Conservation (phyloP, 495 filamentous ascomycete genomes). For the Penicillium odoratum region DNA sequence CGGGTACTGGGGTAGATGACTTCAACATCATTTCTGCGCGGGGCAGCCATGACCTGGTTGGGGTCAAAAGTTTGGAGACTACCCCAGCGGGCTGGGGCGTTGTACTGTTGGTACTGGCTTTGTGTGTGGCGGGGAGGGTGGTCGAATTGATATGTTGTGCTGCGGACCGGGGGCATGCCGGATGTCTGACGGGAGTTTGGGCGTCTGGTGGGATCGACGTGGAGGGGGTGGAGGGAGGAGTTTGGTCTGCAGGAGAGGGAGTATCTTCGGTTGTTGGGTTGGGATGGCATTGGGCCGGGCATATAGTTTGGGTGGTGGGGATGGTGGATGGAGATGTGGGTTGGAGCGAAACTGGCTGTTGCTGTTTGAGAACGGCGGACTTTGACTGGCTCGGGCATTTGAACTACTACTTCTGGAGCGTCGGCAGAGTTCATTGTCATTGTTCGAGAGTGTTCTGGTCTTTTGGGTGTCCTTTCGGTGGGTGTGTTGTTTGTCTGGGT, state of each 20-base stretch:
- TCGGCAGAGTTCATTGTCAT: conserved; percentile 43
- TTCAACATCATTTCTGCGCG: conserved; percentile 36
- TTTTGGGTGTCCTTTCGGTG: background rate
- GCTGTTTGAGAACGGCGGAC: conserved; percentile 35
- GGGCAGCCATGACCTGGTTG: conserved; percentile 19
- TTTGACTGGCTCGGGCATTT: conserved; percentile 23
- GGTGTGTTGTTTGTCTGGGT: background rate
- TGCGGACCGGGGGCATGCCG: conserved; percentile 14
- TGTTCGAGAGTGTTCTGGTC: conserved; percentile 24
- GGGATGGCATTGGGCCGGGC: conserved; percentile 4
- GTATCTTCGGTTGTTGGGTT: conserved; percentile 18
- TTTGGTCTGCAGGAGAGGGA: conserved; percentile 21
- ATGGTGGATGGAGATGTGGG: conserved; percentile 24
- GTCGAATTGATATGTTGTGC: conserved; percentile 32
- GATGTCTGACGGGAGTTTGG: conserved; percentile 10
- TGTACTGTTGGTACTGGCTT: conserved; percentile 31
- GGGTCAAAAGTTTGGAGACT: conserved; percentile 27
- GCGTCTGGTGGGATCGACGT: conserved; percentile 11
- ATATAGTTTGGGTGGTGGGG: conserved; percentile 34
- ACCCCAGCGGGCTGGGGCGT: conserved; percentile 16
- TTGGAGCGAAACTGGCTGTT: conserved; percentile 10
- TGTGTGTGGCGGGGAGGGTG: conserved; percentile 31
- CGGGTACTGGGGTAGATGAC: conserved; percentile 40
- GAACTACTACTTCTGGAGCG: conserved; percentile 41
- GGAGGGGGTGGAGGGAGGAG: conserved; percentile 2